Evolutionary conservation across 2,329 filamentous ascomycete genomes (phyloP), one percentile per base, ranked within the genome.

Genomic region (Onygenales sp.): DNA sequence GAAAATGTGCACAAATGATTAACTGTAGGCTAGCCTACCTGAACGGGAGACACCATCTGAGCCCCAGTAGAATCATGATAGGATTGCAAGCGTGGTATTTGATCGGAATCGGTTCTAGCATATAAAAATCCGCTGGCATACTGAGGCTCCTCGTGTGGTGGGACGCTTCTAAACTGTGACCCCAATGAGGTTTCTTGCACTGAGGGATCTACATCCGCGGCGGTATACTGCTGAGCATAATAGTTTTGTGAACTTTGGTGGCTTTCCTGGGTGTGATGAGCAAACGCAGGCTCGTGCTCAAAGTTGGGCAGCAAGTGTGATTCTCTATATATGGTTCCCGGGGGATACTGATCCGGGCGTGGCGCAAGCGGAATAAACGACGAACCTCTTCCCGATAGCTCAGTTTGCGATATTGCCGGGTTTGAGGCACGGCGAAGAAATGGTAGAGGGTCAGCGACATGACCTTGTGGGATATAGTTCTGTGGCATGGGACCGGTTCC

Each of bases 291-390:
- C 17, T 52, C 50, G n/a, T 46, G 42, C 35, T 42, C 48, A 8
- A 43, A 27, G 42, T 41, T 41, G 39, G 53, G 45, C 36, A 42
- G 49, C n/a, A 17, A 33, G 10, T 43, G 48, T 7, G 21, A 36
- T 43, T 51, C 49, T 27, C n/a, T 31, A 43, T 43, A 35, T 11
- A 43, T 39, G 14, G n/a, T 6, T 2, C 35, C 33, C 7, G 14
- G 10, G 17, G 17, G n/a, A 17, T 52, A 48, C 17, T 48, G 48
- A 46, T 44, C 42, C 17, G 58, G 57, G 36, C 57, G 54, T 31
- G 59, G 59, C 31, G 59, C 59, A 27, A 61, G 53, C 6, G 59
- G 58, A 2, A 58, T 52, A 27, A 61, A 55, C 33, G 54, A 38
- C 8, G 43, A 43, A 10, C 55, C 48, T n/a, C 36, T 21, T 14